Evolutionary conservation across 2,329 filamentous ascomycete genomes (phyloP).

Genomic region (Penicillium oxalicum): DNA sequence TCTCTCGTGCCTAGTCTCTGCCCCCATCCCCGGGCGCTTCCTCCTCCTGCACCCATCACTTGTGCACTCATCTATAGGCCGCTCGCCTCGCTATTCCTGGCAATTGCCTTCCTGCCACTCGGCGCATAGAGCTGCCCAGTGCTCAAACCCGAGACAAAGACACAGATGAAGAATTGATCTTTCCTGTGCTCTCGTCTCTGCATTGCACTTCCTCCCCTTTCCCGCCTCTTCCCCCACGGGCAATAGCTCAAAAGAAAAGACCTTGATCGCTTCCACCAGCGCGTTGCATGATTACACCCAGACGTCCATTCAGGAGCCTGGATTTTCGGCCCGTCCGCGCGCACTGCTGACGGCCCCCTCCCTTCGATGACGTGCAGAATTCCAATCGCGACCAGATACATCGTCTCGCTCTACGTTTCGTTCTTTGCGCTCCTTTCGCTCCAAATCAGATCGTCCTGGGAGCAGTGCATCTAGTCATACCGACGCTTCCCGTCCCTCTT

Average conservation of each 20-base stretch:
- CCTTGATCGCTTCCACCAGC: not conserved
- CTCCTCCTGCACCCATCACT: too few relatives aligned
- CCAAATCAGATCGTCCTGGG: slow-evolving; percentile 24
- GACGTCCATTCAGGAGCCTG: not conserved
- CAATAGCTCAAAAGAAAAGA: not conserved
- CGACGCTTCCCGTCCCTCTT: slow-evolving; percentile 13
- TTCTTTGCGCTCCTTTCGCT: slow-evolving; percentile 29
- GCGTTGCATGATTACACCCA: slow-evolving; percentile 6
- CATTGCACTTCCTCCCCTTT: not conserved
- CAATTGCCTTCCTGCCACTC: too few relatives aligned
- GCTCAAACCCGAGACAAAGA: too few relatives aligned
- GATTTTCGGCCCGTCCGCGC: slow-evolving; percentile 11
- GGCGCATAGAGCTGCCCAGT: too few relatives aligned
- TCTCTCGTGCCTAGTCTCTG: not conserved
- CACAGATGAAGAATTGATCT: too few relatives aligned
- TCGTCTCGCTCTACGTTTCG: slow-evolving; percentile 29
- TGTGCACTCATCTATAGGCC: too few relatives aligned
- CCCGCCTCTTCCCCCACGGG: too few relatives aligned
- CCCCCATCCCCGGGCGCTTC: not conserved
- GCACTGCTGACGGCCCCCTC: slow-evolving; percentile 18
- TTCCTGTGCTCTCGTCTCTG: not conserved
- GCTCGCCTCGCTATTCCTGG: too few relatives aligned
- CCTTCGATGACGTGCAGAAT: slow-evolving; percentile 22
- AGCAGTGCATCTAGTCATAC: slow-evolving; percentile 27
- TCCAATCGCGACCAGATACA: slow-evolving; percentile 26